These are phyloP conservation scores for Vaccinium macrocarpon DNA, from an alignment of 148 eudicot genomes.

Conservation along the genomic window DNA sequence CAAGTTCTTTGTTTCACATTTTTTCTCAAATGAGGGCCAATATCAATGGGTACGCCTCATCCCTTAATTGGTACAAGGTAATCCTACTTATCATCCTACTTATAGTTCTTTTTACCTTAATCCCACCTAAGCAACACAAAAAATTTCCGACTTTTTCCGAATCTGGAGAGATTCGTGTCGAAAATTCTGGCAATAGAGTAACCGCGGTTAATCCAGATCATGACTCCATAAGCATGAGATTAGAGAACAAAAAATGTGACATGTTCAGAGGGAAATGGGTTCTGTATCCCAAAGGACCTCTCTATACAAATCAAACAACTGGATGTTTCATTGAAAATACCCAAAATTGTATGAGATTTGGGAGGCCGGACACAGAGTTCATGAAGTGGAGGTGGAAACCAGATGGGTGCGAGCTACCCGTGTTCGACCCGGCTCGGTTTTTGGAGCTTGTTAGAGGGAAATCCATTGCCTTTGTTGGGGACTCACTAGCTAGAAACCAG, in stretches of 20 bases:
- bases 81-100: background rate
- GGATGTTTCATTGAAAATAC: constrained; percentile 26
- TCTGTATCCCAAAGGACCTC: constrained; percentile 25
- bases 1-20: background rate
- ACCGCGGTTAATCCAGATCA: background rate
- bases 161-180: constrained; percentile 2
- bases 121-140: background rate
- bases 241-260: constrained; percentile 30
- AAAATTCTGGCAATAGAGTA: background rate
- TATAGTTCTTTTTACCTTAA: constrained; percentile 10
- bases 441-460: constrained; percentile 34
- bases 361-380: constrained; percentile 45
- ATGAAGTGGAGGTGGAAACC: constrained; percentile 63
- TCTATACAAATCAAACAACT: constrained; percentile 33
- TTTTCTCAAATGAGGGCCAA: constrained; percentile 18
- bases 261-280: constrained; percentile 52
- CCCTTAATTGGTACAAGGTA: constrained; percentile 1
- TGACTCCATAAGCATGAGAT: background rate
- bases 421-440: constrained; percentile 32
- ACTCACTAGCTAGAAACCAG: constrained; percentile 57
- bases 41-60: constrained; percentile 9
- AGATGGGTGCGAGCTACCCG: constrained; percentile 35
- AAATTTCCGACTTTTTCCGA: background rate
- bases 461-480: constrained; percentile 54
- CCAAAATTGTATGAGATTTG: constrained; percentile 48